Evolutionary conservation across 2,329 filamentous ascomycete genomes (phyloP).

Genomic region (Colletotrichum graminicola): DNA sequence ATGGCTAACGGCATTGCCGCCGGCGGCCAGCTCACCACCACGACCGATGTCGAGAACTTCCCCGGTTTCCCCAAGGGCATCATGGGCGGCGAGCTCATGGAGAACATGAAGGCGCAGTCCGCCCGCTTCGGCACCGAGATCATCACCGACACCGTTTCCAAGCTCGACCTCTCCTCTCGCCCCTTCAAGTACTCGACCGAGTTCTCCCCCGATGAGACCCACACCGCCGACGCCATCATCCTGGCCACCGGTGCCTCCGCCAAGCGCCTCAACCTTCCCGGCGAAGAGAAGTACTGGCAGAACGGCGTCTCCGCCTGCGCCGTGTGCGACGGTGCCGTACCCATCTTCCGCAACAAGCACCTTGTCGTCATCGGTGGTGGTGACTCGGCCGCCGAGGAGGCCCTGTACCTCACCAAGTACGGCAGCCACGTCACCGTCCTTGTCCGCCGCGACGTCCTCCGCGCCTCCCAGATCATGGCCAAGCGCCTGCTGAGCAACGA

Average conservation of each 20-base stretch:
- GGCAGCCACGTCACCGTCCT: slow-evolving; percentile 94
- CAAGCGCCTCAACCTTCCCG: slow-evolving; percentile 81
- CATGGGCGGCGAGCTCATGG: slow-evolving; percentile 91
- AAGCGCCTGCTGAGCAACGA: slow-evolving; percentile 83
- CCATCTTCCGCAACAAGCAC: slow-evolving; percentile 97
- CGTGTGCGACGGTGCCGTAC: slow-evolving; percentile 95
- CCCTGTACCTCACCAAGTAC: slow-evolving; percentile 97
- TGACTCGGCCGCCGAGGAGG: slow-evolving; percentile 97
- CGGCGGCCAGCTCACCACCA: slow-evolving; percentile 96
- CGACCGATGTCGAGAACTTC: slow-evolving; percentile 98
- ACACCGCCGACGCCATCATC: slow-evolving; percentile 93
- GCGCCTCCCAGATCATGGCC: slow-evolving; percentile 93
- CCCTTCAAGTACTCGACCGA: slow-evolving; percentile 97
- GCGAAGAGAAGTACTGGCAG: slow-evolving; percentile 97
- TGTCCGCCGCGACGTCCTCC: slow-evolving; percentile 86
- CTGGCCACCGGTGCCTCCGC: slow-evolving; percentile 96
- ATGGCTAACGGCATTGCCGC: slow-evolving; percentile 96
- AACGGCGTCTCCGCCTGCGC: slow-evolving; percentile 96
- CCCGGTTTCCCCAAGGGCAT: slow-evolving; percentile 93
- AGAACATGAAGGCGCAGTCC: slow-evolving; percentile 93
- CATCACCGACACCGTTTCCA: slow-evolving; percentile 90
- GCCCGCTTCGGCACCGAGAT: slow-evolving; percentile 93
- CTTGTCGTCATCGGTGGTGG: slow-evolving; percentile 96
- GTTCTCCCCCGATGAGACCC: slow-evolving; percentile 82
- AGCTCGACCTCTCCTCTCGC: slow-evolving; percentile 83